These are phyloP conservation scores for Xylaria sp. DNA, from an alignment of 495 filamentous ascomycete genomes.

Conservation along the genomic window DNA sequence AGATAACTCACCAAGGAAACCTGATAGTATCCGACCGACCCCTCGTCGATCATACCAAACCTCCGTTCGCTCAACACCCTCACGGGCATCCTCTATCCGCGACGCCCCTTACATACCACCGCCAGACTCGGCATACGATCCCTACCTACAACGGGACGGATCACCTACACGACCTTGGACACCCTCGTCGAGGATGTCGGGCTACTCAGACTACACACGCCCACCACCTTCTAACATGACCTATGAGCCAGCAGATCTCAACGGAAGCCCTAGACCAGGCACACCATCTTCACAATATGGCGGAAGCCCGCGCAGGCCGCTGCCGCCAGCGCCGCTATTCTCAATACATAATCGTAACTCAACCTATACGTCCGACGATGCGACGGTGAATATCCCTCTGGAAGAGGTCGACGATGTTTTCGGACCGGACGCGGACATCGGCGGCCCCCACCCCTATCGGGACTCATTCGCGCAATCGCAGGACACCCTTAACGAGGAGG, in stretches of 20 bases:
- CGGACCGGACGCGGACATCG: constrained; percentile 62
- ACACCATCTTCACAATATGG: constrained; percentile 88
- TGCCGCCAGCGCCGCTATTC: constrained; percentile 93
- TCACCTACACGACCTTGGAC: constrained; percentile 74
- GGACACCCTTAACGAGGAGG: constrained; percentile 50
- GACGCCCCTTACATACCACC: constrained; percentile 57
- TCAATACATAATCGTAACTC: constrained; percentile 52
- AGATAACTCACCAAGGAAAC: constrained; percentile 47
- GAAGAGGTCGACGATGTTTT: constrained; percentile 67
- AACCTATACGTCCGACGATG: constrained; percentile 55
- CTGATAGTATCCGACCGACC: constrained; percentile 44
- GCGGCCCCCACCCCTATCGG: constrained; percentile 48
- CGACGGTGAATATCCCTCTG: constrained; percentile 66
- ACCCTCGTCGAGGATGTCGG: constrained; percentile 62
- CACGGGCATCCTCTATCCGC: constrained; percentile 50
- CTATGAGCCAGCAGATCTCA: constrained; percentile 87
- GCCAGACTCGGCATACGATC: constrained; percentile 53
- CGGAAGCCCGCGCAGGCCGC: constrained; percentile 80
- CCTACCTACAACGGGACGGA: constrained; percentile 43
- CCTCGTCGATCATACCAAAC: constrained; percentile 56
- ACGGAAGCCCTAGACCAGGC: constrained; percentile 88
- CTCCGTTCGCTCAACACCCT: constrained; percentile 53
- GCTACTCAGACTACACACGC: constrained; percentile 66
- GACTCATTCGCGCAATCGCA: constrained; percentile 72
- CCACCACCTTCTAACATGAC: constrained; percentile 71